Base-by-base conservation (phyloP, 176 grass and related monocot genomes). In the Pharus latifolius region DNA sequence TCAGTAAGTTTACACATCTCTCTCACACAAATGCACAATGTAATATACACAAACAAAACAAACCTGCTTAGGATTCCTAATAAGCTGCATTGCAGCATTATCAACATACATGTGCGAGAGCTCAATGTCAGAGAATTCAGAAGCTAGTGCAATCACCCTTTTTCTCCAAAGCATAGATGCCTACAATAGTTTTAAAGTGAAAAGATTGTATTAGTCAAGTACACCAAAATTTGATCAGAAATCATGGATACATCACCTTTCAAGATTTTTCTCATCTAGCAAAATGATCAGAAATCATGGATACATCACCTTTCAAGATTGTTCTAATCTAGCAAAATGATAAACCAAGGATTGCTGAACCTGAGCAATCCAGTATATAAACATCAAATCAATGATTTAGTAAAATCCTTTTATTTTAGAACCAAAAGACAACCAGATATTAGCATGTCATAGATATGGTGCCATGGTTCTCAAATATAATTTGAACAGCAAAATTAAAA, bases 61-160 rank as follows among this genome's bases (percentile, higher is more conserved):
- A 63, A 99, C 95, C 95, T 98, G 87, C 45, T 94, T 98, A 27
- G 90, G 95, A 75, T 93, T 74, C 76, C 95, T 86, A 85, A 99
- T 80, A 85, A 99, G 90, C 73, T 99, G 87, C 95, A 99, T 99
- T 18, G 90, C 84, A 16, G 95, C 90, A 70, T 99, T 99, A 65
- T 99, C 90, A 7, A 99, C 95, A 60, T 99, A 99, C 95, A 99
- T 94, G 63, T 99, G 95, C 1, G 90, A 99, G 2, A 94, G 73
- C 43, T 88, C 80, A 37, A 99, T 78, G 17, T 99, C 90, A 43
- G 87, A 72, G 56, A 85, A 94, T 72, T 94, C 79, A 1, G 84
- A 88, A 67, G 83, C 90, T 77, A 99, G 30, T 29, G 53, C 34
- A 8, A 71, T 86, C 47, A 99, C 82, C 52, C 71, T 84, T 80